Base-by-base conservation (phyloP, 768 basidiomycete species). In the Panaeolus cyanescens region DNA sequence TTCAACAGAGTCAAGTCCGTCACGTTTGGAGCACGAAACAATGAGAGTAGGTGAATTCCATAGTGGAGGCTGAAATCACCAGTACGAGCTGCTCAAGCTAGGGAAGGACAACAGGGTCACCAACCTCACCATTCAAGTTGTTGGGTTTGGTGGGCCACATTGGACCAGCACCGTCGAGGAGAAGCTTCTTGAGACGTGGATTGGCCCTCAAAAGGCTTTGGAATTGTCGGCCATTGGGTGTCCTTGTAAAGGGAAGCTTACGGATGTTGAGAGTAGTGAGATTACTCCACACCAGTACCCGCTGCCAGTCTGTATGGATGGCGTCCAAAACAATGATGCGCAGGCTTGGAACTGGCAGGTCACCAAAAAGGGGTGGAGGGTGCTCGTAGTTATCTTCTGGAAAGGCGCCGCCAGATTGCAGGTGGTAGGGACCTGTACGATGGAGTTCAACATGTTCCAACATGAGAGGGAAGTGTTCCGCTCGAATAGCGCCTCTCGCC, bases 381-480 rank as follows among this genome's bases (percentile, higher is more conserved):
- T 69, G 60, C 54, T 63, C 72, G 56, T 78, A 69, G 62, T 70
- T 71, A 37, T 65, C 65, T 19, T 75, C 73, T 40, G 77, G 69
- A 65, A 77, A 82, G 10, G 72, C 80, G 8, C 66, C 55, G 9
- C 82, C 83, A 22, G 78, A 65, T 74, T 82, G 82, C 17, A 79
- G 62, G 60, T 79, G 82, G 36, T 82, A 80, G 30, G 71, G 61
- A 5, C 84, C 85, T 13, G 76, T 74, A 32, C 88, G 84, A 71
- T 89, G 88, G 28, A 92, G 71, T 71, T 91, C 89, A 63, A 91
- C 74, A 28, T 84, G 84, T 63, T 87, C 80, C n/a, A 92, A 69
- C 37, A 72, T 75, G 62, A 83, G 76, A 17, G 79, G 72, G 67
- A 62, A 3, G 75, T 72, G 10, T 71, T 61, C 30, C 64, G 65